Percentiles rank a stretch among this genome's conserved stretches.
Conservation (phyloP, 1,139 yeast species). For the Suhomyces guaymorum region DNA sequence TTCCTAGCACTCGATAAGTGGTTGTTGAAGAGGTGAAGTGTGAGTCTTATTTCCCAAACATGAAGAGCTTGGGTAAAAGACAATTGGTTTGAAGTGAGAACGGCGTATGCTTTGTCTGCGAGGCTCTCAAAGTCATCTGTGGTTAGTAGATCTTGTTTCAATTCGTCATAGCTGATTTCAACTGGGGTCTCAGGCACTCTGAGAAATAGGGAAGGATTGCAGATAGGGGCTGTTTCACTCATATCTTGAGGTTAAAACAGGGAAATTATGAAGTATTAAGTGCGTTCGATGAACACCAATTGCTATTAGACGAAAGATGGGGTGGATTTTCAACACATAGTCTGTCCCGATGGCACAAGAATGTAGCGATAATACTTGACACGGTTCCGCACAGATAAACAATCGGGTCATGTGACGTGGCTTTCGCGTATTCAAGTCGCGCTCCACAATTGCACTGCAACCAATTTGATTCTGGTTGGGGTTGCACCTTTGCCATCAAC, state of each 20-base stretch:
- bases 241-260: background rate
- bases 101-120: slow-evolving; percentile 20
- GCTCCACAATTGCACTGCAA: no score
- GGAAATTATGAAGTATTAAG: no score
- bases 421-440: no score
- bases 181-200: slow-evolving; percentile 15
- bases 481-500: no score
- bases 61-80: slow-evolving; percentile 18
- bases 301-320: no score
- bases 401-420: no score
- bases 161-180: slow-evolving; percentile 1
- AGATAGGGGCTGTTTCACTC: slow-evolving; percentile 9
- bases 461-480: no score
- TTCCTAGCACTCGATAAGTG: slow-evolving; percentile 34
- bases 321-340: no score
- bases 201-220: slow-evolving; percentile 20
- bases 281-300: no score
- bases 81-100: slow-evolving; percentile 16
- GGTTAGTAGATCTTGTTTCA: background rate
- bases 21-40: slow-evolving; percentile 32
- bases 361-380: no score
- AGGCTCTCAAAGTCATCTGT: slow-evolving; percentile 13
- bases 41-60: slow-evolving; percentile 43
- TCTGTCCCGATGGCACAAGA: no score
- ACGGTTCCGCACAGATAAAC: no score